Evolutionary conservation across 192 early-diverging fungal species (phyloP).

Genomic region (Rhizophlyctis rosea): DNA sequence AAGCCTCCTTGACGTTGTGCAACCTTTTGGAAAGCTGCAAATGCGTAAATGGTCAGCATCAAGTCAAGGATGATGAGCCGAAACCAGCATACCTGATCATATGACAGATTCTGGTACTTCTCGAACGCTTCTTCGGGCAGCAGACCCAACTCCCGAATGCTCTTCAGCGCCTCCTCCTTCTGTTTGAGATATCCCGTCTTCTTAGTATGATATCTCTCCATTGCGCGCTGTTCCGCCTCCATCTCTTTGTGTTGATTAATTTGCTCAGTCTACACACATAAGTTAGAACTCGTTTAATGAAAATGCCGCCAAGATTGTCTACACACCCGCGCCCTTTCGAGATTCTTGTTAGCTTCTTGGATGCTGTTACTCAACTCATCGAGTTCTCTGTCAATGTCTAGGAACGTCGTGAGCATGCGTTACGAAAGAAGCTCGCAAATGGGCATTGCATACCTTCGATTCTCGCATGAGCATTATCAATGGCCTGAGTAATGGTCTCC

Average conservation of each 20-base stretch:
- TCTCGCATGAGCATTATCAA: neutral
- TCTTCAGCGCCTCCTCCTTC: slow-evolving; percentile 82
- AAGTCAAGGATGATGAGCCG: neutral
- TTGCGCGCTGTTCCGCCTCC: slow-evolving; percentile 53
- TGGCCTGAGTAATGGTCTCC: slow-evolving; percentile 3
- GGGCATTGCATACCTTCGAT: slow-evolving; percentile 3
- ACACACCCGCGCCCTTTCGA: slow-evolving; percentile 29
- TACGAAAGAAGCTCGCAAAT: neutral
- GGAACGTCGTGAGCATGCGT: too few relatives aligned
- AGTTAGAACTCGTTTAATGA: neutral
- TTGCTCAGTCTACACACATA: slow-evolving; percentile 42
- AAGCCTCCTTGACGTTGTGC: slow-evolving; percentile 75
- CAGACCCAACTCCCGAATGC: slow-evolving; percentile 92
- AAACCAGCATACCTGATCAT: too few relatives aligned
- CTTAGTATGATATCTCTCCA: slow-evolving; percentile 72
- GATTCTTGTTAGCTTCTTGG: slow-evolving; percentile 25
- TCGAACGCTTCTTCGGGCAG: slow-evolving; percentile 90
- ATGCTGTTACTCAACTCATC: slow-evolving; percentile 28
- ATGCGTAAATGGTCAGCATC: neutral
- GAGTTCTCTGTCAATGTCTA: slow-evolving; percentile 47
- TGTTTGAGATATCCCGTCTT: slow-evolving; percentile 64
- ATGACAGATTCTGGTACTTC: slow-evolving; percentile 54
- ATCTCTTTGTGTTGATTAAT: slow-evolving; percentile 43
- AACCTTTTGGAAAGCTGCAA: slow-evolving; percentile 44
- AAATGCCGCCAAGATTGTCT: neutral